Evolutionary conservation across 306 rosid species (phyloP).

Genomic region (Lithocarpus polystachyus): DNA sequence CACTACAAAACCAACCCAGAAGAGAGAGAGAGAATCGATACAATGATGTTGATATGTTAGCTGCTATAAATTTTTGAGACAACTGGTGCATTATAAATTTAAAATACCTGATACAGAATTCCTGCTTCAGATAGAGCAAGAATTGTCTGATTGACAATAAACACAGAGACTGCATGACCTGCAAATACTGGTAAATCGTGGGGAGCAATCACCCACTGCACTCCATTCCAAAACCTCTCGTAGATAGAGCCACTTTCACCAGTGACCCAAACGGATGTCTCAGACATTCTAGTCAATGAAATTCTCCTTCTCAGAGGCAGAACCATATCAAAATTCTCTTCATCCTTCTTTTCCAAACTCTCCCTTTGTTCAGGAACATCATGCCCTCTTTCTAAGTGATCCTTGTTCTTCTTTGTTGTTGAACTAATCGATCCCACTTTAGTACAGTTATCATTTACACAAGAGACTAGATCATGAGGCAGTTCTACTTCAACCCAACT

Average conservation of each 20-base stretch:
- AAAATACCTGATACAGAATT: slow-evolving; percentile 62
- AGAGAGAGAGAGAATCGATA: too few species aligned
- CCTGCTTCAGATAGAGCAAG: slow-evolving; percentile 85
- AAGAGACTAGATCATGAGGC: slow-evolving; percentile 64
- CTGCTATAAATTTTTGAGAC: background rate
- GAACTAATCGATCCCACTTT: slow-evolving; percentile 35
- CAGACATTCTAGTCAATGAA: slow-evolving; percentile 78
- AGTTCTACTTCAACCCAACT: slow-evolving; percentile 79
- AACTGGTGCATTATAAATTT: slow-evolving; percentile 4
- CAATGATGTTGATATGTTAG: background rate
- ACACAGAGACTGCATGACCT: slow-evolving; percentile 61
- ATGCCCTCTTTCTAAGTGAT: slow-evolving; percentile 16
- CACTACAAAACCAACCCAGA: background rate
- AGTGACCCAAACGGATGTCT: slow-evolving; percentile 76
- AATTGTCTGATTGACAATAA: slow-evolving; percentile 59
- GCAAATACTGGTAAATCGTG: slow-evolving; percentile 71
- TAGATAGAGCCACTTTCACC: slow-evolving; percentile 87
- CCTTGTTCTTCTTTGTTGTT: slow-evolving; percentile 11
- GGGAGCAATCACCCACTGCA: slow-evolving; percentile 90
- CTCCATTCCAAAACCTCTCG: slow-evolving; percentile 97
- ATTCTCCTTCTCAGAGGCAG: slow-evolving; percentile 66
- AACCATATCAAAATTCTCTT: slow-evolving; percentile 23
- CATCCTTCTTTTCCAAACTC: slow-evolving; percentile 18
- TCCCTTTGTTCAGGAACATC: slow-evolving; percentile 28
- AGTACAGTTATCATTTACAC: slow-evolving; percentile 44